Evolutionary conservation across 192 early-diverging fungal genomes (phyloP).

Genomic region (Umbelopsis ramanniana): DNA sequence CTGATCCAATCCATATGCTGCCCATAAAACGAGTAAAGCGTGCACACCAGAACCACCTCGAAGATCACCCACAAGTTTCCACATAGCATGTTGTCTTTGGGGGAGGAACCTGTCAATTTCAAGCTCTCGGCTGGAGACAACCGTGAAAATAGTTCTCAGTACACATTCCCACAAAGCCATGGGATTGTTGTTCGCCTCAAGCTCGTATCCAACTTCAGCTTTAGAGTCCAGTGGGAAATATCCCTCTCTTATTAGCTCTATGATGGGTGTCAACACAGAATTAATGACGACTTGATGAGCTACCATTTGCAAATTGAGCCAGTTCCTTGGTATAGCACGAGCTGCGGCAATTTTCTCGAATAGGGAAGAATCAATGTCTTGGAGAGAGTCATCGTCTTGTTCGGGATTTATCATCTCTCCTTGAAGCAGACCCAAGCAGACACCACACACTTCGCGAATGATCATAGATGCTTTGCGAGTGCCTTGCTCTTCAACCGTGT

Average conservation of each 20-base stretch:
- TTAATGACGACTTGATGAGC: conserved; percentile 44
- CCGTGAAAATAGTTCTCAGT: conserved; percentile 35
- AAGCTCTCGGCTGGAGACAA: conserved; percentile 58
- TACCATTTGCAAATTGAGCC: conserved; percentile 48
- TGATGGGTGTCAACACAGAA: conserved; percentile 30
- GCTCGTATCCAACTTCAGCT: neutral
- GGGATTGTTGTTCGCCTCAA: conserved; percentile 12
- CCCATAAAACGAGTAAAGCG: conserved; percentile 60
- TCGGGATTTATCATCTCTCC: conserved; percentile 23
- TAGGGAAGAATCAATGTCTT: neutral
- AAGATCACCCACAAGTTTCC: conserved; percentile 64
- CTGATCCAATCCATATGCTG: conserved; percentile 14
- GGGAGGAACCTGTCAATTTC: conserved; percentile 63
- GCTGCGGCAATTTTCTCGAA: conserved; percentile 6
- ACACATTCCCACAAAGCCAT: conserved; percentile 24
- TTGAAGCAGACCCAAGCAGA: conserved; percentile 36
- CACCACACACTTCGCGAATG: conserved; percentile 29
- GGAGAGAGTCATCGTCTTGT: neutral
- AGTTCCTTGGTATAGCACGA: conserved; percentile 27
- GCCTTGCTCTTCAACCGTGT: conserved; percentile 21
- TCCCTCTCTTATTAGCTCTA: conserved; percentile 19
- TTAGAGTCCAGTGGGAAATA: conserved; percentile 25
- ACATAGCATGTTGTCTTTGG: conserved; percentile 56
- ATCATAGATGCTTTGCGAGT: conserved; percentile 24
- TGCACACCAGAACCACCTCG: conserved; percentile 56